A percentile compares a stretch with the other conserved stretches of the same genome.
Evolutionary conservation across 495 filamentous ascomycete species (phyloP).

Genomic region (Cudoniella acicularis): DNA sequence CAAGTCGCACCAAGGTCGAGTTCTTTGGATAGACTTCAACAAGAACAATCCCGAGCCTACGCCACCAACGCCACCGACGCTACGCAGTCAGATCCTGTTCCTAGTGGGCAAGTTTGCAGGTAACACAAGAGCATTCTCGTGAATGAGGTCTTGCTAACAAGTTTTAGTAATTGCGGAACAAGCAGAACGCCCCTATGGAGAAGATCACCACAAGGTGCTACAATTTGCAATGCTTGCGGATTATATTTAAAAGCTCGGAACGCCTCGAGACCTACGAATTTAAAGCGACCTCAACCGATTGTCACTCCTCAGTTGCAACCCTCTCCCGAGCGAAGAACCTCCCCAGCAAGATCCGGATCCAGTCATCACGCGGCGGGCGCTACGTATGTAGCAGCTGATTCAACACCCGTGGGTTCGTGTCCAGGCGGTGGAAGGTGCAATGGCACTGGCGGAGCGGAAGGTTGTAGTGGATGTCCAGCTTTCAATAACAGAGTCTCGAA

Average conservation of each 20-base stretch:
- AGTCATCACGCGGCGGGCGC: conserved; percentile 44
- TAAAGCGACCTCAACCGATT: conserved; percentile 56
- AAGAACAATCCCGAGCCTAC: conserved; percentile 12
- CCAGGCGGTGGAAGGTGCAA: conserved; percentile 95
- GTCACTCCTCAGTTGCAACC: background rate
- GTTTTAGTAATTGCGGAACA: conserved; percentile 83
- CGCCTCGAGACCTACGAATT: conserved; percentile 78
- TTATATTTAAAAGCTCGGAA: conserved; percentile 94
- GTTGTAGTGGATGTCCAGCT: conserved; percentile 92
- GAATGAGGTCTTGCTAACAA: background rate
- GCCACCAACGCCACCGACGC: background rate
- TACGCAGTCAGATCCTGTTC: conserved; percentile 5
- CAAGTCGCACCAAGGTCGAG: conserved; percentile 8
- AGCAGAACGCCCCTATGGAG: conserved; percentile 94
- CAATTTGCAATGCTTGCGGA: conserved; percentile 97
- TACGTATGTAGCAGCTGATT: conserved; percentile 75
- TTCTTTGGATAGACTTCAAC: conserved; percentile 10
- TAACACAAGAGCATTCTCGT: conserved; percentile 23
- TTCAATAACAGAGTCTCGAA: conserved; percentile 96
- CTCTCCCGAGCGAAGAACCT: conserved; percentile 36
- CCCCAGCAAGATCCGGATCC: conserved; percentile 29
- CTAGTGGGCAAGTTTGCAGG: conserved; percentile 52
- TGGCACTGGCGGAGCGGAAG: conserved; percentile 93
- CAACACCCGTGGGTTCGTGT: conserved; percentile 75
- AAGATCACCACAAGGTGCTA: conserved; percentile 84